These are phyloP conservation scores for Geoglossum glabrum DNA, from an alignment of 495 filamentous ascomycete genomes.

Conservation along the genomic window DNA sequence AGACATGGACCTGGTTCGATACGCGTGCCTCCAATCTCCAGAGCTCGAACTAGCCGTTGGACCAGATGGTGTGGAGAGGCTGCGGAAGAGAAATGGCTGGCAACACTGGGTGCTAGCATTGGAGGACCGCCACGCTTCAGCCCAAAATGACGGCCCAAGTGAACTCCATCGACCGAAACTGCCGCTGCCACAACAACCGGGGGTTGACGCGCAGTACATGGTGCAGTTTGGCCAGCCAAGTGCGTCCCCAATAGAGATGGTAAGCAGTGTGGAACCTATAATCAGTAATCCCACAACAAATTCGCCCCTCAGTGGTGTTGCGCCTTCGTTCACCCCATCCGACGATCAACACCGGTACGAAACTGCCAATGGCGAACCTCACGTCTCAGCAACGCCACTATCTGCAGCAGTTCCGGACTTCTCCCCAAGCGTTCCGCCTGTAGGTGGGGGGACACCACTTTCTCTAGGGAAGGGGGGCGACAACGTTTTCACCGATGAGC, in stretches of 20 bases:
- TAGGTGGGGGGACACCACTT: background rate
- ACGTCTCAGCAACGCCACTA: slow-evolving; percentile 32
- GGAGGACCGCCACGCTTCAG: slow-evolving; percentile 37
- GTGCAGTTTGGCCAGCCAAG: slow-evolving; percentile 5
- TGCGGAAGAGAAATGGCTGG: slow-evolving; percentile 65
- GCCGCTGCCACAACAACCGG: slow-evolving; percentile 10
- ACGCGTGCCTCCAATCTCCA: slow-evolving; percentile 48
- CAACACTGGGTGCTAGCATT: slow-evolving; percentile 54
- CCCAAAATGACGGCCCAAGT: slow-evolving; percentile 36
- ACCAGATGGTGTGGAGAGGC: slow-evolving; percentile 53
- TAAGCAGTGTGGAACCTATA: background rate
- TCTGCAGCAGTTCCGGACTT: slow-evolving; percentile 65
- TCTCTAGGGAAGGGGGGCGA: slow-evolving; percentile 16
- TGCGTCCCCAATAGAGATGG: slow-evolving; percentile 5
- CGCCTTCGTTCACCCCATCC: slow-evolving; percentile 3
- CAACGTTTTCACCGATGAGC: slow-evolving; percentile 31
- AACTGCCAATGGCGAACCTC: slow-evolving; percentile 21
- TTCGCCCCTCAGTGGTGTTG: slow-evolving; percentile 9
- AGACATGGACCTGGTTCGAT: slow-evolving; percentile 51
- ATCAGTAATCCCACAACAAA: background rate
- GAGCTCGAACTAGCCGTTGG: slow-evolving; percentile 49
- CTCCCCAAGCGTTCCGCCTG: slow-evolving; percentile 27
- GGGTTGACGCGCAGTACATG: background rate
- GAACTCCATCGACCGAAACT: slow-evolving; percentile 17
- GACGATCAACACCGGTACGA: slow-evolving; percentile 15